These are phyloP conservation scores for Sphaerobolus stellatus DNA, from an alignment of 1,284 basidiomycete species.

Conservation along the genomic window DNA sequence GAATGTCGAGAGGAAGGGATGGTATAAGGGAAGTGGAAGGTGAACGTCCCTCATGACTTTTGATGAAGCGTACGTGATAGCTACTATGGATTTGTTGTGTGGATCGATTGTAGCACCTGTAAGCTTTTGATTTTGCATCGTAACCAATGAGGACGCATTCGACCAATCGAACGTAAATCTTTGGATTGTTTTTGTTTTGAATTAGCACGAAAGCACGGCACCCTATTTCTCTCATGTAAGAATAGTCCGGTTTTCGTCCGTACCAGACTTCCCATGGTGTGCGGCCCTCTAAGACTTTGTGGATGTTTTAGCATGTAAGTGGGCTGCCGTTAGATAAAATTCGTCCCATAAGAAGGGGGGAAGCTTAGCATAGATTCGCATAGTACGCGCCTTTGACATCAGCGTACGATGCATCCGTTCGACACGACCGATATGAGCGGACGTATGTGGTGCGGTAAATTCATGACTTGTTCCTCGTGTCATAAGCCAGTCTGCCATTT, in stretches of 20 bases:
- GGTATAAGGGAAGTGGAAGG: no score
- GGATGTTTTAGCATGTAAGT: not conserved
- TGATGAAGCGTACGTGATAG: constrained; percentile 32
- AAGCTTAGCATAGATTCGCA: constrained; percentile 19
- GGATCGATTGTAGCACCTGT: constrained; percentile 29
- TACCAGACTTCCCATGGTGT: constrained; percentile 21
- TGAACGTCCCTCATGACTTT: constrained; percentile 16
- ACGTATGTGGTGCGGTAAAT: constrained; percentile 29
- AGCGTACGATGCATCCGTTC: constrained; percentile 30
- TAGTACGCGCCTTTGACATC: constrained; percentile 18
- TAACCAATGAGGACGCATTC: constrained; percentile 38
- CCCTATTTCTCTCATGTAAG: constrained; percentile 24
- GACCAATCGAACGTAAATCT: constrained; percentile 28
- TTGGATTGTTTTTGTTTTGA: constrained; percentile 24
- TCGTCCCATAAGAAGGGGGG: constrained; percentile 31
- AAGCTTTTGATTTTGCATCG: constrained; percentile 30
- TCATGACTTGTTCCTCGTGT: constrained; percentile 17
- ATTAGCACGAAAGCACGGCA: constrained; percentile 20
- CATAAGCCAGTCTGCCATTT: constrained; percentile 23
- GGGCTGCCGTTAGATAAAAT: not conserved
- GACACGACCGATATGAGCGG: constrained; percentile 28
- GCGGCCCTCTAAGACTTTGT: not conserved
- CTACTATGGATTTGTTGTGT: constrained; percentile 24
- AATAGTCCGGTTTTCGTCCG: constrained; percentile 13
- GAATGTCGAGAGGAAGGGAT: no score